Evolutionary conservation across 495 filamentous ascomycete species (phyloP).

Genomic region (Astrothelium macrocarpum): DNA sequence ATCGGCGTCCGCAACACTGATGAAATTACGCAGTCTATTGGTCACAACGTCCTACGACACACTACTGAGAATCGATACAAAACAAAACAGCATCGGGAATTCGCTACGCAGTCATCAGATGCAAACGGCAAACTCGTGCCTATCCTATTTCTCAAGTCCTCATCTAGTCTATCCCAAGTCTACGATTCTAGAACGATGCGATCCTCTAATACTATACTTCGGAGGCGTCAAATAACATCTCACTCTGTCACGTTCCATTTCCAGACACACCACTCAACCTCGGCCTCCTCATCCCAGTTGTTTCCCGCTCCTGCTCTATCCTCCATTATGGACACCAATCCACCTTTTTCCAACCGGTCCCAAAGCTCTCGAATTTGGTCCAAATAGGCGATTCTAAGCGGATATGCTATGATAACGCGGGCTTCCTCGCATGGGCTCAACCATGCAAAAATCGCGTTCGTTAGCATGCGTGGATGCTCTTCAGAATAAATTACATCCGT

Average conservation of each 20-base stretch:
- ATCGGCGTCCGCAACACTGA: too few species aligned
- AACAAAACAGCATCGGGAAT: too few species aligned
- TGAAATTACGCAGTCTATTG: too few species aligned
- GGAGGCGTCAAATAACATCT: neutral
- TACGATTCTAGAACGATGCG: neutral
- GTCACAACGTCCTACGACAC: too few species aligned
- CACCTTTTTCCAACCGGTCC: constrained; percentile 14
- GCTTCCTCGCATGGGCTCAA: constrained; percentile 4
- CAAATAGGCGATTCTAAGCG: constrained; percentile 19
- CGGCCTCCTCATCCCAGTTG: constrained; percentile 17
- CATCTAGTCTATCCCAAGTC: neutral
- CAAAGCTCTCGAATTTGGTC: constrained; percentile 22
- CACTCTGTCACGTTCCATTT: constrained; percentile 13
- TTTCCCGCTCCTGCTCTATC: constrained; percentile 14
- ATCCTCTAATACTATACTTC: neutral
- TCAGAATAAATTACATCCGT: constrained; percentile 19
- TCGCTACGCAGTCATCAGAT: too few species aligned
- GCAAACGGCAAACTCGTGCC: too few species aligned
- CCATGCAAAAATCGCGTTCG: constrained; percentile 10
- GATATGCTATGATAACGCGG: constrained; percentile 19
- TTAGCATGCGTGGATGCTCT: constrained; percentile 19
- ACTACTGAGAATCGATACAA: too few species aligned
- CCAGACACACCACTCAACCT: constrained; percentile 23
- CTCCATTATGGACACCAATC: constrained; percentile 12
- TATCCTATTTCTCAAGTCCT: neutral